These are phyloP conservation scores for Puccinia brachypodii DNA, from an alignment of 1,284 basidiomycete genomes.

Conservation along the genomic window DNA sequence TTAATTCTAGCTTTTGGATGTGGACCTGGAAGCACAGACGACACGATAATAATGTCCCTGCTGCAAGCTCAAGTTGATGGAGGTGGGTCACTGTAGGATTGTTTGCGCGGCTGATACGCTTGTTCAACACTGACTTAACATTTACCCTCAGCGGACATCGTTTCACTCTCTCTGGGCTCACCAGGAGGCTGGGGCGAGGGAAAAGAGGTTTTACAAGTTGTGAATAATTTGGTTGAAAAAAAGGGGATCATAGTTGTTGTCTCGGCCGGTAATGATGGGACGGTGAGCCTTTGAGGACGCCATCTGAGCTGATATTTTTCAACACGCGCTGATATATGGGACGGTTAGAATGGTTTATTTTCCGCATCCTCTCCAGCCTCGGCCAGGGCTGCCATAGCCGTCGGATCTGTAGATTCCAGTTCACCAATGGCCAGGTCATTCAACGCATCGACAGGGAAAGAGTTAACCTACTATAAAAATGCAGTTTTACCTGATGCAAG, in stretches of 20 bases:
- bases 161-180: conserved; percentile 25
- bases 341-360: not conserved
- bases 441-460: not conserved
- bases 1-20: conserved; percentile 1
- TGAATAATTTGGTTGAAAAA: conserved; percentile 22
- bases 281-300: not conserved
- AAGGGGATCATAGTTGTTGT: conserved; percentile 9
- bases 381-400: conserved; percentile 28
- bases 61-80: conserved; percentile 39
- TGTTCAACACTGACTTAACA: not conserved
- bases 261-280: conserved; percentile 43
- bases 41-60: conserved; percentile 16
- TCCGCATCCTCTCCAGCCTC: conserved; percentile 23
- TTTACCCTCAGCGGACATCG: conserved; percentile 35
- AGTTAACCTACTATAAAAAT: conserved; percentile 24
- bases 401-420: conserved; percentile 31
- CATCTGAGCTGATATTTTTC: not conserved
- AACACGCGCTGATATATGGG: not conserved
- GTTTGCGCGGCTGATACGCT: not conserved
- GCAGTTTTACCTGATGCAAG: conserved; percentile 2
- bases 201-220: not conserved
- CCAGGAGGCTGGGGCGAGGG: conserved; percentile 37
- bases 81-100: conserved; percentile 8
- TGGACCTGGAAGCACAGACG: not conserved
- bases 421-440: conserved; percentile 8